phyloP scores from a whole-genome alignment of 371 early-diverging fungal species.

The Mucor mucedo region DNA sequence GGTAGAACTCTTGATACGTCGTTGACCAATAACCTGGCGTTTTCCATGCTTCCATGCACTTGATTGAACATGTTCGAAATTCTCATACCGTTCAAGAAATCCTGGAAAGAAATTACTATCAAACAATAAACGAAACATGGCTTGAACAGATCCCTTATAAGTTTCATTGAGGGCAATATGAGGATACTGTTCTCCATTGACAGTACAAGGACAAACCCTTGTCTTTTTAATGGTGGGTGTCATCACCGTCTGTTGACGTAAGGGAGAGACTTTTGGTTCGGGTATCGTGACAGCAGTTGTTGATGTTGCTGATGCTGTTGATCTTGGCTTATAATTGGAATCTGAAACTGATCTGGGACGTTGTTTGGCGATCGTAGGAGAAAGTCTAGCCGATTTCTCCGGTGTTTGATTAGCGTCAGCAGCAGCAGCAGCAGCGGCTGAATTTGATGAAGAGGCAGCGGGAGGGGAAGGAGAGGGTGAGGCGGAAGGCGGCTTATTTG shows the following conservation, averaged over 20 bases:
- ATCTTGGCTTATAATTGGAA: background rate
- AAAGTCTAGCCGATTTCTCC: background rate
- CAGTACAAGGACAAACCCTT: conserved; percentile 47
- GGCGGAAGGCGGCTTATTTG: background rate
- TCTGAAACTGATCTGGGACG: conserved; percentile 29
- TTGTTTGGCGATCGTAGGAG: conserved; percentile 3
- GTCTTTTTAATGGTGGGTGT: conserved; percentile 20
- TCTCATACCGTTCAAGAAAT: conserved; percentile 38
- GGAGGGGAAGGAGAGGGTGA: background rate
- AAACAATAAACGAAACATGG: conserved; percentile 47
- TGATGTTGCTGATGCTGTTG: too few species aligned
- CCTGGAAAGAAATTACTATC: conserved; percentile 31
- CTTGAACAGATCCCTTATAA: conserved; percentile 46
- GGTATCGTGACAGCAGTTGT: background rate
- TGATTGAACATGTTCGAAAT: conserved; percentile 37
- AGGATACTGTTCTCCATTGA: conserved; percentile 46
- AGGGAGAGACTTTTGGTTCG: background rate
- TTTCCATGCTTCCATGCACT: conserved; percentile 36
- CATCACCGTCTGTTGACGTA: background rate
- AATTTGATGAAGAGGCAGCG: too few species aligned
- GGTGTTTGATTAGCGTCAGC: background rate
- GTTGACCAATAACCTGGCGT: conserved; percentile 27
- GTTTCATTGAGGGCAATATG: conserved; percentile 46
- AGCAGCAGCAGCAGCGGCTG: too few species aligned
- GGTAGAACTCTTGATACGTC: conserved; percentile 29